Percentiles rank a stretch among this genome's conserved stretches.
These are phyloP conservation scores for Theobroma grandiflorum DNA, from an alignment of 441 rosid species.

Conservation along the genomic window DNA sequence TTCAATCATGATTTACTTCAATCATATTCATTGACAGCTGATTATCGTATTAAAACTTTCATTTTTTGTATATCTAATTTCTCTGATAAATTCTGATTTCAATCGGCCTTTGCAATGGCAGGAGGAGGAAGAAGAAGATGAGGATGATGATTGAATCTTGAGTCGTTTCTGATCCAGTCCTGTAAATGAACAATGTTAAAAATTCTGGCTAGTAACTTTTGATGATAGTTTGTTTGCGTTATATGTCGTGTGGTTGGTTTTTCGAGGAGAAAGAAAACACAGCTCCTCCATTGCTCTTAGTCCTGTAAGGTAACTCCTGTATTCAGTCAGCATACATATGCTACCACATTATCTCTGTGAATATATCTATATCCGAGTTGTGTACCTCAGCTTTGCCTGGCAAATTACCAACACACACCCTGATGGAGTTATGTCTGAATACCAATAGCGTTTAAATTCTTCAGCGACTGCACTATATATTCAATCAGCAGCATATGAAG, in stretches of 20 bases:
- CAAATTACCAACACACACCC: neutral
- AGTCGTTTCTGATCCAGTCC: neutral
- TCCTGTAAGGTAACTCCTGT: constrained; percentile 2
- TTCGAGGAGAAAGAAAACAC: neutral
- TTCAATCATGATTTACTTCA: neutral
- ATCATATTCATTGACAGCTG: neutral
- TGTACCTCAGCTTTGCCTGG: neutral
- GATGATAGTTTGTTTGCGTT: neutral
- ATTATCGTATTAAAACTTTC: neutral
- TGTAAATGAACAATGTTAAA: neutral
- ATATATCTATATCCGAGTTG: neutral
- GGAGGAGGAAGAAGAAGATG: constrained; percentile 48
- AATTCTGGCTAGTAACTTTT: neutral
- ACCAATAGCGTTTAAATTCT: neutral
- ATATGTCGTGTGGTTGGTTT: constrained; percentile 24
- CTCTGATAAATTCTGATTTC: neutral
- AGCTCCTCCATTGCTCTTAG: neutral
- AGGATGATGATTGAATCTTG: constrained; percentile 34
- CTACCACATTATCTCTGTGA: neutral
- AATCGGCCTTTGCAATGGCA: constrained; percentile 20
- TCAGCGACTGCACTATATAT: neutral
- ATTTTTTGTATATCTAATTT: neutral
- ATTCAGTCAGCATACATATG: neutral
- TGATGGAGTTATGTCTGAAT: neutral
- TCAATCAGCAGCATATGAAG: neutral